Percentiles rank a stretch among this genome's conserved stretches.
phyloP scores from a whole-genome alignment of 306 rosid species.

The Arachis stenosperma region DNA sequence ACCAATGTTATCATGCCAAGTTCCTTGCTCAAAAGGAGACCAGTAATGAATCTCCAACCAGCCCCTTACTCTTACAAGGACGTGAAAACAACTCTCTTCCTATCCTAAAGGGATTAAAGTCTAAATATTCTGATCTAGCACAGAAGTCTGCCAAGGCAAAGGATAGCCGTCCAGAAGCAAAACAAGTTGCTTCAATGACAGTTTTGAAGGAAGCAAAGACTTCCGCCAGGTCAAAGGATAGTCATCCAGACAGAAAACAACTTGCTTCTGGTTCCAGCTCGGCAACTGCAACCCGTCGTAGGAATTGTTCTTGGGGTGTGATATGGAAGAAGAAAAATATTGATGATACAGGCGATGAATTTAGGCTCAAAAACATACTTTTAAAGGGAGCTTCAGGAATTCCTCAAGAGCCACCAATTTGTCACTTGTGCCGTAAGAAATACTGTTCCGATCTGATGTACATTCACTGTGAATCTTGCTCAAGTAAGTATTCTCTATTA shows the following conservation, averaged over 20 bases:
- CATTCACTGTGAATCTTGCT: slow-evolving; percentile 78
- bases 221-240: slow-evolving; percentile 47
- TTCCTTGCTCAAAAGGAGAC: slow-evolving; percentile 53
- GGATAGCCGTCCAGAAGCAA: slow-evolving; percentile 47
- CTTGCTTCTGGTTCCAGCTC: slow-evolving; percentile 48
- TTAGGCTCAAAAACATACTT: slow-evolving; percentile 74
- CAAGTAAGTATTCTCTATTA: slow-evolving; percentile 58
- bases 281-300: slow-evolving; percentile 52
- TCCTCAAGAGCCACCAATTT: slow-evolving; percentile 55
- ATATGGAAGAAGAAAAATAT: slow-evolving; percentile 80
- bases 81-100: slow-evolving; percentile 52
- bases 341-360: slow-evolving; percentile 53
- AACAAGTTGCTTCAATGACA: slow-evolving; percentile 49
- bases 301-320: slow-evolving; percentile 77
- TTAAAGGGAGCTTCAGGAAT: slow-evolving; percentile 57
- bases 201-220: slow-evolving; percentile 49
- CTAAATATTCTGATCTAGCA: slow-evolving; percentile 40
- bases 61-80: slow-evolving; percentile 70
- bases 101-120: slow-evolving; percentile 50
- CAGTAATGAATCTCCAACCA: slow-evolving; percentile 76
- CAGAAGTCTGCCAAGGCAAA: slow-evolving; percentile 43
- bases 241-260: slow-evolving; percentile 48
- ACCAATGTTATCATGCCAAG: slow-evolving; percentile 64
- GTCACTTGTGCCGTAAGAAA: slow-evolving; percentile 74
- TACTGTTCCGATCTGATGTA: slow-evolving; percentile 82